Evolutionary conservation across 164 flowering plant genomes (phyloP).

Genomic region (Tinospora cordifolia): DNA sequence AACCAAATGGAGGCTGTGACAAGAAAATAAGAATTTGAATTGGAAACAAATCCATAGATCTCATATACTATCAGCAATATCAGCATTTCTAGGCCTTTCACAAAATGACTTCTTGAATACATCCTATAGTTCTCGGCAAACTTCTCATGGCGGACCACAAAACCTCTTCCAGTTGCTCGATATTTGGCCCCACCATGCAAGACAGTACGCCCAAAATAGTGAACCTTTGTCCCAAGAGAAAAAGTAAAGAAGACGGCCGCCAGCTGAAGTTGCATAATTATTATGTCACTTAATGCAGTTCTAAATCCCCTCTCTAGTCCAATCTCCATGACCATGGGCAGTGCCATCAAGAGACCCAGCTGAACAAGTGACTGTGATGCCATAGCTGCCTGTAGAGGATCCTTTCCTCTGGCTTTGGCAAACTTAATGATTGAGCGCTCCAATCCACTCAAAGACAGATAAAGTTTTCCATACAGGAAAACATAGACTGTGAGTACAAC

Average conservation of each 20-base stretch:
- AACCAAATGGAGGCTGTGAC: conserved; percentile 84
- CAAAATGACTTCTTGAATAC: conserved; percentile 96
- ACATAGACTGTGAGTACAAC: conserved; percentile 72
- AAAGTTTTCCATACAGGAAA: conserved; percentile 77
- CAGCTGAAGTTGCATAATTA: conserved; percentile 94
- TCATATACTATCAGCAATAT: conserved; percentile 59
- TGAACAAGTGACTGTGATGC: conserved; percentile 92
- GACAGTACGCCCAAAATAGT: conserved; percentile 86
- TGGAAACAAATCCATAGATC: conserved; percentile 45
- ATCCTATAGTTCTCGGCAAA: conserved; percentile 93
- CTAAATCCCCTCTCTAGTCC: conserved; percentile 94
- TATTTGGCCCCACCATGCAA: conserved; percentile 97
- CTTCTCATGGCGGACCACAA: conserved; percentile 90
- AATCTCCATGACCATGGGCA: conserved; percentile 98
- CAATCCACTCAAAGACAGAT: conserved; percentile 82
- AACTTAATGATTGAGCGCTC: conserved; percentile 56
- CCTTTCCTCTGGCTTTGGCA: conserved; percentile 50
- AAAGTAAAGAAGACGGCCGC: conserved; percentile 94
- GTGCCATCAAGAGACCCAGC: conserved; percentile 69
- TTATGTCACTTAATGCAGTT: conserved; percentile 68
- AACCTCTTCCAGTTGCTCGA: conserved; percentile 98
- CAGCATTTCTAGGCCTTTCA: conserved; percentile 78
- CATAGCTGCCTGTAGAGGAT: conserved; percentile 70
- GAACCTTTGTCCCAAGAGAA: conserved; percentile 88
- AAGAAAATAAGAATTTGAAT: conserved; percentile 31